A percentile compares a stretch with the other conserved stretches of the same genome.
Conservation (phyloP, 768 basidiomycete genomes). For the Antrodiella citrinella region DNA sequence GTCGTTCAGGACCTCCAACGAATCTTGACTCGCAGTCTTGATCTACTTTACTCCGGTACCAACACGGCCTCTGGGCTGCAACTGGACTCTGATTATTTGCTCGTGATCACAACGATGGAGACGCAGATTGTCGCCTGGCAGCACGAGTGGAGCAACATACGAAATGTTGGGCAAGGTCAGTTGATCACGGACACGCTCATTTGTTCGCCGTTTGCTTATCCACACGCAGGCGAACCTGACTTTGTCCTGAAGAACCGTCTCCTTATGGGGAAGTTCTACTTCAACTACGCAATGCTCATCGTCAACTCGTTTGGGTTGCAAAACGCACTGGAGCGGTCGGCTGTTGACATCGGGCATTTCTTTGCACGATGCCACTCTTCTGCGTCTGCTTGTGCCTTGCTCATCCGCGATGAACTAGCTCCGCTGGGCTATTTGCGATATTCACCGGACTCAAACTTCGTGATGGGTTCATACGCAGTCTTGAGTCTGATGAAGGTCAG, state of each 20-base stretch:
- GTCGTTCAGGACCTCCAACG: slow-evolving; percentile 70
- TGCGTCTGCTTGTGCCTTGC: slow-evolving; percentile 58
- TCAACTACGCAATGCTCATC: slow-evolving; percentile 79
- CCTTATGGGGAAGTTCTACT: slow-evolving; percentile 64
- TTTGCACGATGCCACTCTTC: slow-evolving; percentile 71
- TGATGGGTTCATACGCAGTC: slow-evolving; percentile 89
- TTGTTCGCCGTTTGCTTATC: neutral
- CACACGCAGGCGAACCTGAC: slow-evolving; percentile 10
- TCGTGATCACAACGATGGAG: slow-evolving; percentile 80
- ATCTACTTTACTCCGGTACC: slow-evolving; percentile 82
- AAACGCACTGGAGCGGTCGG: slow-evolving; percentile 78
- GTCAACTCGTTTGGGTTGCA: slow-evolving; percentile 96
- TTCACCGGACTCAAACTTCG: slow-evolving; percentile 86
- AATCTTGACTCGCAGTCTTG: slow-evolving; percentile 80
- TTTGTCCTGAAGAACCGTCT: slow-evolving; percentile 33
- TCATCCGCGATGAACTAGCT: slow-evolving; percentile 74
- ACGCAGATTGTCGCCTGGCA: slow-evolving; percentile 60
- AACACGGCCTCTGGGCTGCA: slow-evolving; percentile 77
- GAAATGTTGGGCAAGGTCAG: slow-evolving; percentile 2
- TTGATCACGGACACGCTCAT: too few species aligned
- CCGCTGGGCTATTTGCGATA: slow-evolving; percentile 74
- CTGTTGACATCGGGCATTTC: slow-evolving; percentile 74
- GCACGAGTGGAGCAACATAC: slow-evolving; percentile 39
- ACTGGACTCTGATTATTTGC: slow-evolving; percentile 74
- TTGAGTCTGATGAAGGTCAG: slow-evolving; percentile 84